These are phyloP conservation scores for Stagonosporopsis tanaceti DNA, from an alignment of 2,329 filamentous ascomycete genomes.

Conservation along the genomic window DNA sequence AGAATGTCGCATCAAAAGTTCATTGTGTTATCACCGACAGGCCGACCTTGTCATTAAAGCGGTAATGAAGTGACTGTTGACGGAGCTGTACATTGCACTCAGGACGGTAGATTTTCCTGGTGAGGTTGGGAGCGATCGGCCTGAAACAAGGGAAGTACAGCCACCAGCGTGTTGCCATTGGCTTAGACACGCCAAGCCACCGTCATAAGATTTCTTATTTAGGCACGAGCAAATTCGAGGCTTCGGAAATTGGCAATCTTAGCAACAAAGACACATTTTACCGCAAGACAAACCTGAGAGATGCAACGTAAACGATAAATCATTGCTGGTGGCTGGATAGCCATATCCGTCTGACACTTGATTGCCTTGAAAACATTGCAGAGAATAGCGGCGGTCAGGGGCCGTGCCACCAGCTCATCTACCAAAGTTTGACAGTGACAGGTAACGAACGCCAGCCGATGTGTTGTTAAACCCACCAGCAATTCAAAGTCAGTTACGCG, in stretches of 20 bases:
- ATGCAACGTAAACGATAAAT: conserved; percentile 13
- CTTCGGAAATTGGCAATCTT: conserved; percentile 19
- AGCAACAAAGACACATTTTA: conserved; percentile 8
- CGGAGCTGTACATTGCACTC: not conserved
- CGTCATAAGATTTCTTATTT: conserved; percentile 12
- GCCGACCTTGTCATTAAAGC: conserved; percentile 9
- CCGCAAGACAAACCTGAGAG: conserved; percentile 3
- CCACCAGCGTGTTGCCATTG: conserved; percentile 12
- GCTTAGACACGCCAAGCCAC: conserved; percentile 6
- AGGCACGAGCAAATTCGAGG: conserved; percentile 18
- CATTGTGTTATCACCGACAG: conserved; percentile 2
- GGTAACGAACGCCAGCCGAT: conserved; percentile 16
- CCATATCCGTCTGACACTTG: conserved; percentile 9
- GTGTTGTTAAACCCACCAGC: conserved; percentile 3
- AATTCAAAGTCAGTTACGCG: conserved; percentile 2
- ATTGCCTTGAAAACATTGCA: conserved; percentile 11
- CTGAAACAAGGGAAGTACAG: conserved; percentile 6
- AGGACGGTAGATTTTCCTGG: not conserved
- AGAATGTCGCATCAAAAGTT: not conserved
- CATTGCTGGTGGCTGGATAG: conserved; percentile 8
- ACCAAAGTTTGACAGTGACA: conserved; percentile 18
- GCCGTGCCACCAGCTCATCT: conserved; percentile 16
- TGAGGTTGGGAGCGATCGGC: not conserved
- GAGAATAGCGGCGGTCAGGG: conserved; percentile 7
- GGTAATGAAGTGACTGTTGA: not conserved